Evolutionary conservation across 1,284 basidiomycete species (phyloP).

Genomic region (Chiua sp.): DNA sequence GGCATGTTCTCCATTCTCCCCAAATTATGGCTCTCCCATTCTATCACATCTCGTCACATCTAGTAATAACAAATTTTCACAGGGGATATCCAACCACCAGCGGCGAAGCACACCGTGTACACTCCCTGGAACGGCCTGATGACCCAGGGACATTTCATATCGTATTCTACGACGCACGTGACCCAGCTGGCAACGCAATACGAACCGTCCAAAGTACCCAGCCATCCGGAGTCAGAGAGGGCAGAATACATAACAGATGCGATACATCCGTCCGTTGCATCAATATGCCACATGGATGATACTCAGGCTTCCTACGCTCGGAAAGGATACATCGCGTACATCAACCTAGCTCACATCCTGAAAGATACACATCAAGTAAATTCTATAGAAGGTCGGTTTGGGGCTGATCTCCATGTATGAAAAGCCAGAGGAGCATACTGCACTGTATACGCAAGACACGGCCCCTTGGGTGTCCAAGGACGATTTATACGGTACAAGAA

Average conservation of each 20-base stretch:
- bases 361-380: no score
- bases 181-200: background rate
- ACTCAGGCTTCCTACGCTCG: background rate
- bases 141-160: conserved; percentile 5
- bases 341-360: background rate
- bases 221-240: background rate
- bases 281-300: background rate
- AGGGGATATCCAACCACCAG: no score
- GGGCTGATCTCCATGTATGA: no score
- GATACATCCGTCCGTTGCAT: background rate
- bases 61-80: no score
- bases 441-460: no score
- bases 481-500: no score
- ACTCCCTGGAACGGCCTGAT: background rate
- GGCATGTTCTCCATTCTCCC: no score
- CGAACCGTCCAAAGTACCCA: background rate
- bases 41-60: no score
- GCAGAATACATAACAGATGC: background rate
- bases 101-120: conserved; percentile 9
- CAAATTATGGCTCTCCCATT: no score
- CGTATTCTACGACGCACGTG: background rate
- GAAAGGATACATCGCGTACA: background rate
- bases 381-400: no score
- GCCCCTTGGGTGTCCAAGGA: no score
- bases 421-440: no score